These are phyloP conservation scores for Penicillium sp. DNA, from an alignment of 2,329 filamentous ascomycete genomes.

Conservation along the genomic window DNA sequence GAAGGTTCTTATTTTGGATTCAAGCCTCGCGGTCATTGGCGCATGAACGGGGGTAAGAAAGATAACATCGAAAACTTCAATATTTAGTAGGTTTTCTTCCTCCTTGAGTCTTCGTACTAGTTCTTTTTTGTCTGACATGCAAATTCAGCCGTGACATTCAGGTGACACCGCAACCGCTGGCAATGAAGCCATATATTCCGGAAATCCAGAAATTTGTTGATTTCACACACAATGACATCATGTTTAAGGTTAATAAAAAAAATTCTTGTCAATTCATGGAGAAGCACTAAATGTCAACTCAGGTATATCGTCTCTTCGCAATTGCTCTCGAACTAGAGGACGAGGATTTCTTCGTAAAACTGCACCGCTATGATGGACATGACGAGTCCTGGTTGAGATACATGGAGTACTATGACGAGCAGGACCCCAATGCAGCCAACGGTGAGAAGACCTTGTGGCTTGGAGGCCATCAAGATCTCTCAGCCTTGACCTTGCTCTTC, in stretches of 20 bases:
- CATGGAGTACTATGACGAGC: not conserved
- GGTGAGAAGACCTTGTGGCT: not conserved
- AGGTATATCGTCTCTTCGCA: constrained; percentile 2
- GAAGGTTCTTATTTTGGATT: constrained; percentile 1
- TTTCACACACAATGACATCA: not conserved
- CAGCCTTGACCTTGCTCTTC: not conserved
- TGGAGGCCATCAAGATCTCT: not conserved
- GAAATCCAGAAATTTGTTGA: no score
- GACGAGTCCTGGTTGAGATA: constrained; percentile 1
- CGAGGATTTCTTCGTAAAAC: not conserved
- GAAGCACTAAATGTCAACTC: no score
- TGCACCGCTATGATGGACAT: not conserved
- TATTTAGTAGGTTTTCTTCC: no score
- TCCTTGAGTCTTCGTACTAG: no score
- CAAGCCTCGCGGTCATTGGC: not conserved
- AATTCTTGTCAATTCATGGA: no score
- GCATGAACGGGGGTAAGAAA: not conserved
- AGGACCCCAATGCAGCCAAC: not conserved
- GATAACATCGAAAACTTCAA: not conserved
- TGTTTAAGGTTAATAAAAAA: not conserved
- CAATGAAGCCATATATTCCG: not conserved
- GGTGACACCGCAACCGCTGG: not conserved
- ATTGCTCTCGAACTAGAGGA: not conserved
- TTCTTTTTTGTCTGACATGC: no score
- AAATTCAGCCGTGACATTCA: not conserved